phyloP scores from a whole-genome alignment of 148 eudicot genomes.

The Drosera capensis region DNA sequence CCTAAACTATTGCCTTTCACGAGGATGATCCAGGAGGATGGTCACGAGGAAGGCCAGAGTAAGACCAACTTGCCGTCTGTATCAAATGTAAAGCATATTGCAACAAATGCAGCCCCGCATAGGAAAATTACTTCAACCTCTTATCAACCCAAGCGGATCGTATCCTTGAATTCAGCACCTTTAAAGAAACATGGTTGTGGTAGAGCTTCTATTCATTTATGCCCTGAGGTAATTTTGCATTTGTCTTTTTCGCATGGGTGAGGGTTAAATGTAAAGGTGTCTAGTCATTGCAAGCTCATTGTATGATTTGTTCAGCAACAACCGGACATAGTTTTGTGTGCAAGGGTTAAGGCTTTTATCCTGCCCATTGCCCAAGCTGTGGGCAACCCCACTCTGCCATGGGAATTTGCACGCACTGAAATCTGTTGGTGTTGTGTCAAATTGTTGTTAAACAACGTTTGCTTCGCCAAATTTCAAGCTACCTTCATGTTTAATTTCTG shows the following conservation, averaged over 20 bases:
- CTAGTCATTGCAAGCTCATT: not conserved
- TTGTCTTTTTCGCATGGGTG: not conserved
- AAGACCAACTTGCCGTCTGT: slow-evolving; percentile 35
- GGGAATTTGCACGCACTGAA: too few species aligned
- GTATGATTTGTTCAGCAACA: too few species aligned
- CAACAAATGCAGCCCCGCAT: slow-evolving; percentile 27
- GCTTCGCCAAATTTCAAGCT: too few species aligned
- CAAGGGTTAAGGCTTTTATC: too few species aligned
- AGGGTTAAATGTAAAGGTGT: not conserved
- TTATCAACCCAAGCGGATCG: slow-evolving; percentile 66
- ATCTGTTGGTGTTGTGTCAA: too few species aligned
- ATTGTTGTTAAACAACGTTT: too few species aligned
- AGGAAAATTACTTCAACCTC: slow-evolving; percentile 46
- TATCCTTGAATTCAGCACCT: slow-evolving; percentile 81
- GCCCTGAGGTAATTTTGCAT: slow-evolving; percentile 55
- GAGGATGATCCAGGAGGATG: slow-evolving; percentile 35
- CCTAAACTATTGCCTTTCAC: slow-evolving; percentile 81
- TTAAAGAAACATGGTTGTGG: slow-evolving; percentile 93
- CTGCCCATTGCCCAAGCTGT: too few species aligned
- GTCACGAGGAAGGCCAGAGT: slow-evolving; percentile 41
- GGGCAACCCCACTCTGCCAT: too few species aligned
- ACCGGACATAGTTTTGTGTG: too few species aligned
- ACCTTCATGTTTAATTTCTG: too few species aligned
- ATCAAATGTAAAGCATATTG: slow-evolving; percentile 36
- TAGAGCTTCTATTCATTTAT: slow-evolving; percentile 68